phyloP scores from a whole-genome alignment of 2,329 filamentous ascomycete genomes.

The Verticillium isaacii region DNA sequence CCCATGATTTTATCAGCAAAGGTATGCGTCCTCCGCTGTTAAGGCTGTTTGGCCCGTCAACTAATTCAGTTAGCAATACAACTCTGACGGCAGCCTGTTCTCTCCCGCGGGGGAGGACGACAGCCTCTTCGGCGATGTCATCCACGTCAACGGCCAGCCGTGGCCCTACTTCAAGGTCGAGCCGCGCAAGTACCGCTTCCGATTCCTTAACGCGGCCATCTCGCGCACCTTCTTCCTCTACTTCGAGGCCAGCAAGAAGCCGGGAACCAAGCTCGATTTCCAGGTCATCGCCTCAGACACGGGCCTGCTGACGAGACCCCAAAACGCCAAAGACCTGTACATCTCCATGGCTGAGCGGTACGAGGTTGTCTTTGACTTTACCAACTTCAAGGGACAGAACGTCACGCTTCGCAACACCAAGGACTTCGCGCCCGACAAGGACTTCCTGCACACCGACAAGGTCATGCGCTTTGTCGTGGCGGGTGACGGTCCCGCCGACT shows the following conservation, averaged over 20 bases:
- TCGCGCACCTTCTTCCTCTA: constrained; percentile 37
- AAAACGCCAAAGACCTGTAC: constrained; percentile 31
- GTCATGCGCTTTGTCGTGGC: constrained; percentile 39
- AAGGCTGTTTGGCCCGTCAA: not conserved
- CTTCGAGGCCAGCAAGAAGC: constrained; percentile 19
- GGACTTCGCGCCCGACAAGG: constrained; percentile 30
- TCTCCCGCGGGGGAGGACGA: constrained; percentile 29
- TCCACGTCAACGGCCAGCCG: constrained; percentile 48
- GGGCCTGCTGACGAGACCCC: constrained; percentile 38
- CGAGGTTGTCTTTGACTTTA: constrained; percentile 46
- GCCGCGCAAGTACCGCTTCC: constrained; percentile 49
- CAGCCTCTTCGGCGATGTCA: constrained; percentile 45
- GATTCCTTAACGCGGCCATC: constrained; percentile 39
- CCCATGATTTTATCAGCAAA: constrained; percentile 37
- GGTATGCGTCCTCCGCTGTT: not conserved
- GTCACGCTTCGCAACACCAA: constrained; percentile 40
- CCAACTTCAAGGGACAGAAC: constrained; percentile 39
- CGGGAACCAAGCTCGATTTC: constrained; percentile 29
- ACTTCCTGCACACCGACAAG: constrained; percentile 40
- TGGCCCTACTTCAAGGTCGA: constrained; percentile 50
- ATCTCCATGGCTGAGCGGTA: constrained; percentile 49
- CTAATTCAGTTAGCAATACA: constrained; percentile 30
- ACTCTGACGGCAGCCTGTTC: constrained; percentile 36
- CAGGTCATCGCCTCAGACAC: constrained; percentile 43
- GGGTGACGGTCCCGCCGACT: constrained; percentile 21